Evolutionary conservation across 768 basidiomycete genomes (phyloP), one percentile per base, ranked within the genome.

Genomic region (Candolleomyces eurysporus): DNA sequence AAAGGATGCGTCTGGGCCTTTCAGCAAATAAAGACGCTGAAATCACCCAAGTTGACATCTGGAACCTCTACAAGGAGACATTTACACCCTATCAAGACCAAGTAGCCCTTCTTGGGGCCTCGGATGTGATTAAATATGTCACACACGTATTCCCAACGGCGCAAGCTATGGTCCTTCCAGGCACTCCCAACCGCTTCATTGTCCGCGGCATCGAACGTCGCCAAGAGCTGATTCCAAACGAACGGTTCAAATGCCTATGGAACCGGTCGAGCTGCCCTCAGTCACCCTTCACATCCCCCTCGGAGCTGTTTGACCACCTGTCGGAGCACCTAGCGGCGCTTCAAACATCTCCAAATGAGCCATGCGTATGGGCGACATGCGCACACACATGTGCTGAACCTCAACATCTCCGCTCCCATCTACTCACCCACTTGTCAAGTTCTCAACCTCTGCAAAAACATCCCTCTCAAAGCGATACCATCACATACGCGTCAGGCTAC

Each of bases 121-220:
- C 92, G 0, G 96, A 99, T 48, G 92, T 97, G 53, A 98, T 99
- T 72, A 96, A 96, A 74, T 92, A 91, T 63, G 92, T 96, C 63
- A 92, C 85, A 53, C 76, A 84, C 10, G 90, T 95, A 30, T 96
- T 94, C 68, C 90, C 92, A 6, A 83, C 87, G 52, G 94, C 94
- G 0, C 85, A 88, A 65, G 94, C 96, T 1, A 93, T 93, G 87
- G 92, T 96, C 21, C 79, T 92, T 40, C 84, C 80, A 40, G 90
- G 87, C 1, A 83, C 85, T 5, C 81, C 84, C 4, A 89, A 88
- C 65, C 82, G 85, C 57, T 99, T 96, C 68, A 82, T 99, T 43
- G 93, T 99, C 52, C 88, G 89, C 42, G 95, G 95, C 6, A 89
- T 98, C 48, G 85, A 88, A 61, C 76, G 89, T 57, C 79, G 84